A percentile compares a stretch with the other conserved stretches of the same genome.
These are phyloP conservation scores for Colletotrichum incanum DNA, from an alignment of 2,329 filamentous ascomycete species.

Conservation along the genomic window DNA sequence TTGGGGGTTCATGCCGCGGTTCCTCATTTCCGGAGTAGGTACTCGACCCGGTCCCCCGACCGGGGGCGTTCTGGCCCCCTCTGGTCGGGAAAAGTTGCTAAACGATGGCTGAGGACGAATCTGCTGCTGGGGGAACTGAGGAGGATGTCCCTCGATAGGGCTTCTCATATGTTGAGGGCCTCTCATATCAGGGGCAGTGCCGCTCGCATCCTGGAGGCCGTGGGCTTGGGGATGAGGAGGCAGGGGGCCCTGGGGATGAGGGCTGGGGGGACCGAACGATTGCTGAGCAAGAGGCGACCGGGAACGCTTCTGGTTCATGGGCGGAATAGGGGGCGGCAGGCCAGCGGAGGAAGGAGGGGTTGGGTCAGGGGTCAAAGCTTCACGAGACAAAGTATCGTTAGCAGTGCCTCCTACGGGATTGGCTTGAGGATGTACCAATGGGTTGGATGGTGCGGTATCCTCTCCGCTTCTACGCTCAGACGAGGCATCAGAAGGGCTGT, in stretches of 20 bases:
- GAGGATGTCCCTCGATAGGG: constrained; percentile 13
- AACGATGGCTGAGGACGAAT: constrained; percentile 42
- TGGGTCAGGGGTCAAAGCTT: constrained; percentile 63
- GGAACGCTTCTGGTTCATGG: constrained; percentile 59
- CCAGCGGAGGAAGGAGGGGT: constrained; percentile 55
- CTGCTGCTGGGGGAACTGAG: constrained; percentile 28
- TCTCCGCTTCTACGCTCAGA: constrained; percentile 52
- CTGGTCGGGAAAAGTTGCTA: constrained; percentile 43
- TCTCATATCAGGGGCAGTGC: constrained; percentile 3
- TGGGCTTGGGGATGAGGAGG: constrained; percentile 48
- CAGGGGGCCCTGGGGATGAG: constrained; percentile 52
- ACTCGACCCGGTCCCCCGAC: constrained; percentile 35
- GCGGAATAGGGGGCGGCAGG: constrained; percentile 59
- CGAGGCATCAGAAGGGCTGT: constrained; percentile 51
- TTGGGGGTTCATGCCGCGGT: constrained; percentile 48
- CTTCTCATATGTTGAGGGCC: constrained; percentile 21
- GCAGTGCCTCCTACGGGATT: constrained; percentile 67
- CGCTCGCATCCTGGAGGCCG: constrained; percentile 18
- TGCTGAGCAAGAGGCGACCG: constrained; percentile 62
- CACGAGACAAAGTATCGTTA: constrained; percentile 69
- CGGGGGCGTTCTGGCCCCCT: constrained; percentile 42
- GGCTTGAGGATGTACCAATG: constrained; percentile 66
- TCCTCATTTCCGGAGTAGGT: constrained; percentile 43
- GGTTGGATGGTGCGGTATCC: constrained; percentile 49
- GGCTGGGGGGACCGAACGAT: constrained; percentile 51